Base-by-base conservation (phyloP, 1,139 yeast species). In the Zygosaccharomyces sapae region DNA sequence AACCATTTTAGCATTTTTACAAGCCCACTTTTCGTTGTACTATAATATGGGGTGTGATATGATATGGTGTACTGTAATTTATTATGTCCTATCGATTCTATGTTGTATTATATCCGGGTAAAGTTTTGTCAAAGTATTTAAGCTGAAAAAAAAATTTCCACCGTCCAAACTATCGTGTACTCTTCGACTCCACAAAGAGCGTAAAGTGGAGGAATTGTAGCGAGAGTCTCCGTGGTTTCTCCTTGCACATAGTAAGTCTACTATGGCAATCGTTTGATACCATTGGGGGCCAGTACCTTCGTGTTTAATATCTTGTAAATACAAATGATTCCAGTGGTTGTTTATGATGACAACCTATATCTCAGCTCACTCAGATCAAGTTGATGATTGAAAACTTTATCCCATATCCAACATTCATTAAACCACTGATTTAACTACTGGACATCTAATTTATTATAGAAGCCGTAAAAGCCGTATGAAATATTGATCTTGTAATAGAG, bases 321-420 rank as follows among this genome's bases (percentile, higher is more conserved):
- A 6, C 1, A 24, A 3, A 27, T 12, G 5, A 12, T 34, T 38
- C 36, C 40, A 30, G 44, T 38, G 19, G 30, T 50, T 59, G 57
- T 59, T 50, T 53, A 62, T 64, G 67, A 63, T 63, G 67, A 63
- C 54, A 64, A 57, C 55, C 50, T 22, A n/a, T 59, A 49, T 62
- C 68, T 64, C 68, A 64, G 68, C 68, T 64, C 68, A 63, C 68
- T 64, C 68, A 62, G 68, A 64, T 56, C 55, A 52, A 52, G 44
- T 25, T n/a, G n/a, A 56, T 64, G 68, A 64, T 63, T 56, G 68
- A 64, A 48, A 64, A 62, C 51, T 24, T 37, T 37, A 45, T 54
- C 57, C 57, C 64, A 61, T 59, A 58, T 62, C 65, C 65, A 64
- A 64, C 68, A 62, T 62, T 63, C 66, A 63, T 62, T 66, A 61